Conservation (phyloP, 1,284 basidiomycete species). For the Marasmius sp. region DNA sequence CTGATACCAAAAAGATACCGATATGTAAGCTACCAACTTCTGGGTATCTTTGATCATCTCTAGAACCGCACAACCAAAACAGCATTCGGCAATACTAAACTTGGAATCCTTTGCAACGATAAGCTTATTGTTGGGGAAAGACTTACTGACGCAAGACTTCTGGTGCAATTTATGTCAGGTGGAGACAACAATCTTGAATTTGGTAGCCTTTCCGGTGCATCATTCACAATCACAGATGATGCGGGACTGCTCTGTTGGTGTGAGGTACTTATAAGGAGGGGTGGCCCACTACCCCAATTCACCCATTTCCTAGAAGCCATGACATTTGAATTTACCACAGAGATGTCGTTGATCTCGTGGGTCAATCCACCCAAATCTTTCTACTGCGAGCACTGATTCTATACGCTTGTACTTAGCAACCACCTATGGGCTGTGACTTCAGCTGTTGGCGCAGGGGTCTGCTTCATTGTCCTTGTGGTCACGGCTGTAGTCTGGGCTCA, state of each 20-base stretch:
- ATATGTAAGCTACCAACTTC: no score
- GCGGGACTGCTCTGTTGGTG: background rate
- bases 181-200: no score
- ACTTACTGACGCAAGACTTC: no score
- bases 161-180: no score
- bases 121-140: no score
- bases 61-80: no score
- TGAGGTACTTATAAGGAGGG: background rate
- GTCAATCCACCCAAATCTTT: conserved; percentile 1
- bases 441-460: conserved; percentile 17
- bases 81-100: no score
- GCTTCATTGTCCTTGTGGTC: conserved; percentile 17
- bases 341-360: conserved; percentile 11
- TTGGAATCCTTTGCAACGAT: no score
- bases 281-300: background rate
- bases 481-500: conserved; percentile 11
- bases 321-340: conserved; percentile 10
- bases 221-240: background rate
- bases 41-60: no score
- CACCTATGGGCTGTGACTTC: conserved; percentile 17
- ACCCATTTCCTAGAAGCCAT: background rate
- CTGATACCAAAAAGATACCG: no score
- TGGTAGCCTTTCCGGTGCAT: background rate
- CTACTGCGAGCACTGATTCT: background rate
- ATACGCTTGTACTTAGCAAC: conserved; percentile 9